Conservation (phyloP, 208 protist genomes). For the Crithidia thermophila region DNA sequence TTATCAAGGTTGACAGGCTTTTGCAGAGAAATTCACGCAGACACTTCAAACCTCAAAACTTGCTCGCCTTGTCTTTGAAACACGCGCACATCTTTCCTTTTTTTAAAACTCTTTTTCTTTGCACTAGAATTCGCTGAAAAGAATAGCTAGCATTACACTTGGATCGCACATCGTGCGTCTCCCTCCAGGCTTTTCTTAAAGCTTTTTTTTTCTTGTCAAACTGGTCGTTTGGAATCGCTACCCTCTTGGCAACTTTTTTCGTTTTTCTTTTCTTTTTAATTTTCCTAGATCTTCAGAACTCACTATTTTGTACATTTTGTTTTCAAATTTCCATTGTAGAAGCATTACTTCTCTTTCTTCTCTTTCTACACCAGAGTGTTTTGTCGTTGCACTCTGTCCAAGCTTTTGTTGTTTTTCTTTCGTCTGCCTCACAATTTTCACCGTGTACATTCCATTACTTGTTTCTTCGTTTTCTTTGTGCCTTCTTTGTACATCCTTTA, state of each 20-base stretch:
- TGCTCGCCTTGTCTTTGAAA: neutral
- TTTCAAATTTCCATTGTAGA: neutral
- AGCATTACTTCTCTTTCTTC: neutral
- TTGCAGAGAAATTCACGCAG: too few relatives aligned
- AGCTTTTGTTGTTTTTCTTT: neutral
- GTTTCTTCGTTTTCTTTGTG: neutral
- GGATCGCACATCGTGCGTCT: too few relatives aligned
- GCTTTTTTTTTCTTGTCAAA: conserved; percentile 22
- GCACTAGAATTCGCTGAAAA: too few relatives aligned
- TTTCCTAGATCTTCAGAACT: neutral
- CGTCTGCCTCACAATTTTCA: neutral
- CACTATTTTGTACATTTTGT: neutral
- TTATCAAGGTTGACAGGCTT: too few relatives aligned
- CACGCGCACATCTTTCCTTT: conserved; percentile 1
- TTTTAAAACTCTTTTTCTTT: conserved; percentile 7
- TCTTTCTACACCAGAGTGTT: neutral
- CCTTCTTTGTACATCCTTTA: neutral
- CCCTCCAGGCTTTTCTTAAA: conserved; percentile 9
- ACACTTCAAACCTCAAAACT: too few relatives aligned
- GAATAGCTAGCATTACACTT: too few relatives aligned
- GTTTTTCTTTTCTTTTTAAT: neutral
- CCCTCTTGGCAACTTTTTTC: conserved; percentile 10
- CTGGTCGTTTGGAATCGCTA: too few relatives aligned
- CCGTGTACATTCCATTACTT: neutral
- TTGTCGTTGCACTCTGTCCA: neutral